Conservation (phyloP, 441 rosid species). For the Brassica hybrid region DNA sequence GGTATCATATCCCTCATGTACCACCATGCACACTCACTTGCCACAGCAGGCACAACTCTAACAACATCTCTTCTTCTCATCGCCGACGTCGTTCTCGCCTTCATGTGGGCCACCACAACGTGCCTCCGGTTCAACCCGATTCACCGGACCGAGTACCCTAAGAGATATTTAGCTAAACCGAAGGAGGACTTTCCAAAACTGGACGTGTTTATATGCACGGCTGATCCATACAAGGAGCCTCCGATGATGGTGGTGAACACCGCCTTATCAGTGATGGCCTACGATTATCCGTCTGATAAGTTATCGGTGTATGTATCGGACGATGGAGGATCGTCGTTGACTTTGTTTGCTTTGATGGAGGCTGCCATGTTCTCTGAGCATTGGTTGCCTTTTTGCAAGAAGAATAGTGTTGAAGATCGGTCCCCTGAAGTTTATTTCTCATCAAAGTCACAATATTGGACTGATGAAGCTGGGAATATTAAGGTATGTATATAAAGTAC, state of each 20-base stretch:
- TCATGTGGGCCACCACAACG: constrained; percentile 59
- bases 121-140: constrained; percentile 49
- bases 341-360: constrained; percentile 52
- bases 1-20: constrained; percentile 58
- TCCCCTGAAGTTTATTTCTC: constrained; percentile 59
- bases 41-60: constrained; percentile 26
- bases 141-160: constrained; percentile 55
- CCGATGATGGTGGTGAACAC: constrained; percentile 73
- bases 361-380: constrained; percentile 52
- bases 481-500: constrained; percentile 50
- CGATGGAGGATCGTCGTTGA: constrained; percentile 57
- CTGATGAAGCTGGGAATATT: constrained; percentile 43
- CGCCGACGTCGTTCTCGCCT: constrained; percentile 66
- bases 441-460: constrained; percentile 6
- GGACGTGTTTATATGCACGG: constrained; percentile 85
- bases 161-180: constrained; percentile 41
- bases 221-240: constrained; percentile 89
- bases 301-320: constrained; percentile 69
- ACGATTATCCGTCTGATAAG: constrained; percentile 75
- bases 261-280: constrained; percentile 76
- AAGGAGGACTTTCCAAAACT: constrained; percentile 47
- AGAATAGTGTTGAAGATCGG: constrained; percentile 44
- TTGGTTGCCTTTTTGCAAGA: constrained; percentile 62
- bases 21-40: constrained; percentile 51
- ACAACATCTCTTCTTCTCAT: constrained; percentile 44